These are phyloP conservation scores for Coniochaeta prunicola DNA, from an alignment of 2,329 filamentous ascomycete genomes.

Conservation along the genomic window DNA sequence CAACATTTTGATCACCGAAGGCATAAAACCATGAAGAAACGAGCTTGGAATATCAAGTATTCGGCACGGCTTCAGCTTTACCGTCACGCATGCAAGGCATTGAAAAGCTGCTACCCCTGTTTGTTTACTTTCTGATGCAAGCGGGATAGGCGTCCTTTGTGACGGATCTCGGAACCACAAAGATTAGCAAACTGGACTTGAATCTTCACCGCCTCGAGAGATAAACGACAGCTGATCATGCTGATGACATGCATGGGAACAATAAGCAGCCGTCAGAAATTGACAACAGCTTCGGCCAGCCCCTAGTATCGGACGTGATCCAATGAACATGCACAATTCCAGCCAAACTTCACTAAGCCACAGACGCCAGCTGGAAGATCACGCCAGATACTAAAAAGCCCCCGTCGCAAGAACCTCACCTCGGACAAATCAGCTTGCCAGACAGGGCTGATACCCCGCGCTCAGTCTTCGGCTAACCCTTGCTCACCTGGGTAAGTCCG, in stretches of 20 bases:
- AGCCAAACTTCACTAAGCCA: neutral
- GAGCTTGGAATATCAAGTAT: neutral
- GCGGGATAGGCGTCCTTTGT: neutral
- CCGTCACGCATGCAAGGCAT: neutral
- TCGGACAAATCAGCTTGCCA: neutral
- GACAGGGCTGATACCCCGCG: neutral
- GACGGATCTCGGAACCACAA: neutral
- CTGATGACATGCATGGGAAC: constrained; percentile 2
- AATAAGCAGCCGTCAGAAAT: neutral
- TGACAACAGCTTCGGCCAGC: neutral
- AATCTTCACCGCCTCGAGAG: constrained; percentile 2
- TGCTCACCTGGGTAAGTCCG: neutral
- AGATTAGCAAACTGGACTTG: neutral
- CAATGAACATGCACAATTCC: neutral
- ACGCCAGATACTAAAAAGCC: neutral
- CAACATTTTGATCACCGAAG: neutral
- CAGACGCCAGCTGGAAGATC: neutral
- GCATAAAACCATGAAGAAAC: neutral
- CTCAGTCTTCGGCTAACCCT: neutral
- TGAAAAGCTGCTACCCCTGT: neutral
- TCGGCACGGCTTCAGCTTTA: neutral
- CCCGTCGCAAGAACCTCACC: neutral
- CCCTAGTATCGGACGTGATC: neutral
- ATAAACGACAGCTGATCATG: neutral
- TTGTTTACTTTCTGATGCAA: constrained; percentile 1